Percentiles rank a stretch among this genome's conserved stretches.
These are phyloP conservation scores for Dendrothele bispora DNA, from an alignment of 768 basidiomycete species.

Conservation along the genomic window DNA sequence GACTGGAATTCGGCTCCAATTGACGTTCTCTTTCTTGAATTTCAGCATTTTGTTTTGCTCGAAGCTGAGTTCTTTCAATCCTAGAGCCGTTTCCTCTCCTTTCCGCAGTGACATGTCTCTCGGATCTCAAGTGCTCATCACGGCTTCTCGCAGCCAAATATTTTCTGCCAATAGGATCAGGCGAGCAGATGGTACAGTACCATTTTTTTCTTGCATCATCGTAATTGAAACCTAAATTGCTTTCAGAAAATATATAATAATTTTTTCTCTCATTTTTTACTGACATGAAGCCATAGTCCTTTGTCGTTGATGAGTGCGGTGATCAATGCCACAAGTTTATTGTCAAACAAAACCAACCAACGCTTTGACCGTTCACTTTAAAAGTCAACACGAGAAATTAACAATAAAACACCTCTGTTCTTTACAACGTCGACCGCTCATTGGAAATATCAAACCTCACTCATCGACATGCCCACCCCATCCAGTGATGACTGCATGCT, in stretches of 20 bases:
- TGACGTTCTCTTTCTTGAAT: not conserved
- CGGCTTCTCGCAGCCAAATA: not conserved
- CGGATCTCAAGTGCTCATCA: not conserved
- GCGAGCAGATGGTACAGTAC: not conserved
- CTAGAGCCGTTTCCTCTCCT: not conserved
- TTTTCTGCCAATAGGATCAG: not conserved
- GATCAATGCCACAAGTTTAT: not conserved
- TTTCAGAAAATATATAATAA: too few species aligned
- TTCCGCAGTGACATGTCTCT: not conserved
- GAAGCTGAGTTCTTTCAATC: not conserved
- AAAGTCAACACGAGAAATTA: too few species aligned
- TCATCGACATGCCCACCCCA: too few species aligned
- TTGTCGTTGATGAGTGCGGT: not conserved
- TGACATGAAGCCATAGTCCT: not conserved
- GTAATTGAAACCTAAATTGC: not conserved
- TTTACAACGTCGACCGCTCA: too few species aligned
- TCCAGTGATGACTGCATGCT: too few species aligned
- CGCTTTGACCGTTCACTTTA: too few species aligned
- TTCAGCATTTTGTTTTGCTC: not conserved
- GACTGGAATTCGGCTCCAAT: not conserved
- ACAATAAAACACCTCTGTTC: too few species aligned
- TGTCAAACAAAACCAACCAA: too few species aligned
- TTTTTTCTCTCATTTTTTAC: not conserved
- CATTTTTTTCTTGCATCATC: not conserved
- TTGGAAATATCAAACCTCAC: too few species aligned